Evolutionary conservation across 139 green algal species (phyloP), one percentile per base, ranked within the genome.

Genomic region (Astrephomene gubernaculifera): DNA sequence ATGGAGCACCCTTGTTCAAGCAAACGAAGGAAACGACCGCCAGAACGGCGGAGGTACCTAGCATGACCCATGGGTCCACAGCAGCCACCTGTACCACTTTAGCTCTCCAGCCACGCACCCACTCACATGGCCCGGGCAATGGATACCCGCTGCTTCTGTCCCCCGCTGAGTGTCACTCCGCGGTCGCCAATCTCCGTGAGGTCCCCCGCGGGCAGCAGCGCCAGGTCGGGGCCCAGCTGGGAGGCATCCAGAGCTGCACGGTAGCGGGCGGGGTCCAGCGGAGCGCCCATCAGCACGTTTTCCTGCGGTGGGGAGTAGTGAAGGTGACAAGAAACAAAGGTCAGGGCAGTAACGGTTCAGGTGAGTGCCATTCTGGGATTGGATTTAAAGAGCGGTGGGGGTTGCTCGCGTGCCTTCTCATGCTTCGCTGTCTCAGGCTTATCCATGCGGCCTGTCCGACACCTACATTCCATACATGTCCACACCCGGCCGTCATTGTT

Each of bases 111-210:
- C 7, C n/a, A n/a, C n/a, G n/a, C n/a, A n/a, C 12, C 31, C 1
- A 71, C 76, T 61, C 98, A 86, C 68, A 80, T 45, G 49, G 68
- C 80, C 36, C 80, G 39, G 19, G 80, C 80, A 12, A 86, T 38
- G 24, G 82, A 57, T n/a, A 92, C 41, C 24, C 88, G 72, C 33
- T 82, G 74, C 85, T 91, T 91, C 84, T 96, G 93, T 2, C 93
- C 93, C 68, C 93, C 93, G 41, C 79, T 90, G 17, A 94, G 86
- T 54, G 93, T 93, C 10, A 90, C 39, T 22, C 90, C 90, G 45
- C 76, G 75, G 85, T 98, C 95, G 27, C 94, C 95, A 12, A 98
- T 89, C 87, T 97, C 92, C 4, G 95, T 96, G 24, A 81, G 54
- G 44, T 95, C 93, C 2, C 95, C 93, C n/a, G 88, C 90, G 31